Conservation (phyloP, 306 rosid genomes). For the Potentilla sterilis region DNA sequence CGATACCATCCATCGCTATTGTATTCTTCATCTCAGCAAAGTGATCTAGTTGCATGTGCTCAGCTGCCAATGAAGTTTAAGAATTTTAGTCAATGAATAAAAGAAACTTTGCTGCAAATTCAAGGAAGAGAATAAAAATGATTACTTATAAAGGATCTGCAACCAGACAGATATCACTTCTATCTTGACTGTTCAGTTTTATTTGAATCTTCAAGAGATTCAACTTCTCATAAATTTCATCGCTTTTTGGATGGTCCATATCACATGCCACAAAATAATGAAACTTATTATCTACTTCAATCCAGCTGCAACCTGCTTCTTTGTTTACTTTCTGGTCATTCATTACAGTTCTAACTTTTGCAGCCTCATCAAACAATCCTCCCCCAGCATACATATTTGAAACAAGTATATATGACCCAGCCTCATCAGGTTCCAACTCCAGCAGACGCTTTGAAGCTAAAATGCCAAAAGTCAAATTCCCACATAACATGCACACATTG, state of each 20-base stretch:
- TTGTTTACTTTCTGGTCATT: slow-evolving; percentile 44
- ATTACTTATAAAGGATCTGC: not conserved
- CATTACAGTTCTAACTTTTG: slow-evolving; percentile 50
- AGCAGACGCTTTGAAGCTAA: slow-evolving; percentile 44
- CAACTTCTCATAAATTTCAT: slow-evolving; percentile 43
- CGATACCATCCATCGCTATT: not conserved
- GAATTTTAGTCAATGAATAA: not conserved
- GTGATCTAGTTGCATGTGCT: slow-evolving; percentile 2
- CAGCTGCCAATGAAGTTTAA: not conserved
- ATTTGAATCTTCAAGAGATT: slow-evolving; percentile 34
- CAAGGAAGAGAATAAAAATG: not conserved
- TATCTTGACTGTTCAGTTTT: not conserved
- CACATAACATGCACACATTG: slow-evolving; percentile 38
- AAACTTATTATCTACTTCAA: slow-evolving; percentile 37
- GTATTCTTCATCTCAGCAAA: not conserved
- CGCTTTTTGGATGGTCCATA: slow-evolving; percentile 38
- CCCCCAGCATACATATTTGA: slow-evolving; percentile 48
- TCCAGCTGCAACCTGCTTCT: slow-evolving; percentile 57
- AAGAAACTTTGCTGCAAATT: not conserved
- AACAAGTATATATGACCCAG: slow-evolving; percentile 46
- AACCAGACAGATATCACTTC: not conserved
- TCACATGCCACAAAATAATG: slow-evolving; percentile 54
- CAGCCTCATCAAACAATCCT: slow-evolving; percentile 51
- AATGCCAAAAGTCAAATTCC: slow-evolving; percentile 40
- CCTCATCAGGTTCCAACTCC: slow-evolving; percentile 48